phyloP scores from a whole-genome alignment of 179 eudicot species.

The Vitellaria paradoxa region DNA sequence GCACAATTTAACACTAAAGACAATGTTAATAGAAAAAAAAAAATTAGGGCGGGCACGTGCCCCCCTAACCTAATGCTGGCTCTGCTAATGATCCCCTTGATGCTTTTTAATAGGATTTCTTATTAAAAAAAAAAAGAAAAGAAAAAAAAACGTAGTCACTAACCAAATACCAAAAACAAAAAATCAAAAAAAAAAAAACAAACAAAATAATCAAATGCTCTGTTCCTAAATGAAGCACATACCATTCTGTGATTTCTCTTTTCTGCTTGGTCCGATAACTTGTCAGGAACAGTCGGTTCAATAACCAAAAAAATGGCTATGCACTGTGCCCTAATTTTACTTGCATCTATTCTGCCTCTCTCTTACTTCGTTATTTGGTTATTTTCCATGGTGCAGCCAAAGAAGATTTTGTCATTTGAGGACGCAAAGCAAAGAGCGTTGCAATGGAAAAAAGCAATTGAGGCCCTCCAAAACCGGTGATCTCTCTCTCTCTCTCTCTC shows the following conservation, averaged over 20 bases:
- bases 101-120: too few species aligned
- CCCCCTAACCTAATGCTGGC: too few species aligned
- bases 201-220: background rate
- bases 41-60: too few species aligned
- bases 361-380: background rate
- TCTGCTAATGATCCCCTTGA: too few species aligned
- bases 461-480: slow-evolving; percentile 83
- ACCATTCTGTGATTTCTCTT: background rate
- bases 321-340: background rate
- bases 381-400: slow-evolving; percentile 20
- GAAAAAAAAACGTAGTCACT: too few species aligned
- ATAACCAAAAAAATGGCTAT: background rate
- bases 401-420: slow-evolving; percentile 82
- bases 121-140: too few species aligned
- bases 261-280: background rate
- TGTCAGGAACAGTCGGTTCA: background rate
- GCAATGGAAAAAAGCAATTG: slow-evolving; percentile 94
- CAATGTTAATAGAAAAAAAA: too few species aligned
- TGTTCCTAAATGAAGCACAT: background rate
- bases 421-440: slow-evolving; percentile 87
- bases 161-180: background rate
- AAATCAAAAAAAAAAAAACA: too few species aligned
- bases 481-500: too few species aligned
- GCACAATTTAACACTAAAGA: too few species aligned
- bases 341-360: background rate